phyloP scores from a whole-genome alignment of 2,329 filamentous ascomycete species.

The Colletotrichum cereale region DNA sequence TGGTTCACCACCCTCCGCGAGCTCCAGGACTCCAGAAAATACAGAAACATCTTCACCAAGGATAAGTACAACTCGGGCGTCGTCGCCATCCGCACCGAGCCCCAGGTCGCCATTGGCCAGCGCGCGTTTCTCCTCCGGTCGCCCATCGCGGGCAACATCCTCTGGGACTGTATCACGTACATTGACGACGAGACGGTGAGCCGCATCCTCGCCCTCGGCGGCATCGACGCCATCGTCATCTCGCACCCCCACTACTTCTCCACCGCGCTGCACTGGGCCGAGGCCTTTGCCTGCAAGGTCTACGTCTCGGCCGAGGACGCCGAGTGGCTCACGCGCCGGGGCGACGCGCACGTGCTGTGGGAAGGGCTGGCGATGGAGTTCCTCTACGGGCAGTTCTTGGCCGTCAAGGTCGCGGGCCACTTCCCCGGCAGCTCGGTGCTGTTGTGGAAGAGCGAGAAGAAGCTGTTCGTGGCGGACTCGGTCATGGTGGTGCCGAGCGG shows the following conservation, averaged over 20 bases:
- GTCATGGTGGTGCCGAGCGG: slow-evolving; percentile 77
- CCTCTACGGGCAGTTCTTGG: slow-evolving; percentile 63
- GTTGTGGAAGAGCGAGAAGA: slow-evolving; percentile 63
- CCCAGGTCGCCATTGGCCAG: slow-evolving; percentile 80
- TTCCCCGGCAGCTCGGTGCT: slow-evolving; percentile 81
- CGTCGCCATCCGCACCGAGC: slow-evolving; percentile 62
- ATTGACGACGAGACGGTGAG: slow-evolving; percentile 74
- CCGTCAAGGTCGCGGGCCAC: slow-evolving; percentile 81
- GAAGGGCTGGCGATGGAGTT: slow-evolving; percentile 56
- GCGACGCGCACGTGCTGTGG: slow-evolving; percentile 62
- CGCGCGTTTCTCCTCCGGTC: slow-evolving; percentile 78
- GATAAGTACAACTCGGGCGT: slow-evolving; percentile 59
- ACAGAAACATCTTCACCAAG: slow-evolving; percentile 67
- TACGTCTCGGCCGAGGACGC: slow-evolving; percentile 76
- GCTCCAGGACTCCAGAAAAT: slow-evolving; percentile 52
- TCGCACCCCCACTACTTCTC: slow-evolving; percentile 88
- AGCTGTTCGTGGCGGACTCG: slow-evolving; percentile 82
- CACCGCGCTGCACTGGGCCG: slow-evolving; percentile 80
- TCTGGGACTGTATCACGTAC: slow-evolving; percentile 84
- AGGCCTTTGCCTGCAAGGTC: slow-evolving; percentile 76
- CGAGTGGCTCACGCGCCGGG: slow-evolving; percentile 69
- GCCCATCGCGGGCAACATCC: slow-evolving; percentile 71
- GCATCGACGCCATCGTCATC: slow-evolving; percentile 79
- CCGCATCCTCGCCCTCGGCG: slow-evolving; percentile 70
- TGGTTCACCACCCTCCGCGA: slow-evolving; percentile 71